Evolutionary conservation across 2,329 filamentous ascomycete species (phyloP), one percentile per base, ranked within the genome.

Genomic region (Aspergillus novoparasiticus): DNA sequence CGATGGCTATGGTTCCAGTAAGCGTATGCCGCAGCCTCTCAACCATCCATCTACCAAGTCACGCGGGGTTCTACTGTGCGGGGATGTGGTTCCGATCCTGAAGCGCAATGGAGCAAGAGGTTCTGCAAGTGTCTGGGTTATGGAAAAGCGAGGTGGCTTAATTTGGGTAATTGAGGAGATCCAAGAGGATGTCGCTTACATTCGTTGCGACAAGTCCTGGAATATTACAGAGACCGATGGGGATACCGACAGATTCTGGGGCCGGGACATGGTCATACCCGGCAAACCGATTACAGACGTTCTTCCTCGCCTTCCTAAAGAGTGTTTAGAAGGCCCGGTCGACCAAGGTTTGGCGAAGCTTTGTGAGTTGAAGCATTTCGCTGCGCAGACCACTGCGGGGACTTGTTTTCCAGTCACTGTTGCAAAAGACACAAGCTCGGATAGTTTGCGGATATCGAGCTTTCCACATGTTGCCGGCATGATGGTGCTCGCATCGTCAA

Each of bases 141-240:
- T 99, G 81, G 95, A 99, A 78, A 99, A 99, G 79, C 87, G 90
- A 56, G 89, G 93, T 58, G 94, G 94, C 11, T 80, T 99, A 64
- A 98, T 99, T 64, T 99, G 95, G 95, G 95, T 99, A 10, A 81
- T 99, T 2, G 95, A 99, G 76, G 95, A 99, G 79, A 98, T 99
- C 64, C 92, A 94, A 60, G 95, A 99, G 78, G 94, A 99, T 75
- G 89, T 95, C 45, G 93, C 92, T 4, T 86, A 88, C 64, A 79
- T 99, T 50, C 85, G 83, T 12, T 84, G 96, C 23, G 91, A 96
- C 73, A 89, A 93, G 61, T 89, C 92, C 32, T 93, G 93, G 48
- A 84, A 86, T 50, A 86, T 97, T 21, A 84, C 87, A 32, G 87
- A 85, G 58, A 84, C 91, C 43, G 84, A 85, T 2, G 94, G 94